Base-by-base conservation (phyloP, 2,329 filamentous ascomycete genomes). In the Penicillium digitatum region DNA sequence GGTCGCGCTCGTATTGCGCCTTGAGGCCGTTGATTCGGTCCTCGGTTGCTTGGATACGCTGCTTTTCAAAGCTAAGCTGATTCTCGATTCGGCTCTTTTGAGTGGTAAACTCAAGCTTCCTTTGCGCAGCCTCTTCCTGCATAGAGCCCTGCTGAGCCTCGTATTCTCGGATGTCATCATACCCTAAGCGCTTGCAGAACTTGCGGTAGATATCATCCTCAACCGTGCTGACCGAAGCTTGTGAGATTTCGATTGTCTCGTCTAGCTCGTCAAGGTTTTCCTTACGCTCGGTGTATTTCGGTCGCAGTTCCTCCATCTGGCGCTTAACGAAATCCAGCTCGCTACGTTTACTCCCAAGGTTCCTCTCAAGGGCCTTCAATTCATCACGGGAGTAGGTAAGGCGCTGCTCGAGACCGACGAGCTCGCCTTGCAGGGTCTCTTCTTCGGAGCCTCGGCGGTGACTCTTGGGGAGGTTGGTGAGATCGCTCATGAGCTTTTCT, bases 111-210 rank as follows among this genome's bases (percentile, higher is more conserved):
- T 92, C 87, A 50, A 89, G 86, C 59, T 90, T 90, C 78, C 92
- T 92, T 73, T 94, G 87, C 0, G 87, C 87, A 42, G 89, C 89
- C 70, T 97, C 90, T 71, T 96, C 90, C 72, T 97, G 92, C 46
- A 95, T 78, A 39, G 88, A 91, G 46, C 94, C 93, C 74, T 97
- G 94, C 63, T 95, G 92, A 26, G 88, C 88, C 70, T 97, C 91
- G 67, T 97, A 99, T 55, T 90, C 89, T 55, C 93, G 89, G 61
- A 99, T 95, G 66, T 95, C 87, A 55, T 84, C 81, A 71, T 96
- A 97, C 0, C 92, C 90, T 20, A 96, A 84, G 52, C 89, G 85
- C 64, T 85, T 83, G 76, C 94, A 99, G 76, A 99, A 99, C 38
- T 81, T 80, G 22, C 81, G 81, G 72, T 96, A 99, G 29, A 99